A percentile compares a stretch with the other conserved stretches of the same genome.
These are phyloP conservation scores for Penicillium taxi DNA, from an alignment of 495 filamentous ascomycete species.

Conservation along the genomic window DNA sequence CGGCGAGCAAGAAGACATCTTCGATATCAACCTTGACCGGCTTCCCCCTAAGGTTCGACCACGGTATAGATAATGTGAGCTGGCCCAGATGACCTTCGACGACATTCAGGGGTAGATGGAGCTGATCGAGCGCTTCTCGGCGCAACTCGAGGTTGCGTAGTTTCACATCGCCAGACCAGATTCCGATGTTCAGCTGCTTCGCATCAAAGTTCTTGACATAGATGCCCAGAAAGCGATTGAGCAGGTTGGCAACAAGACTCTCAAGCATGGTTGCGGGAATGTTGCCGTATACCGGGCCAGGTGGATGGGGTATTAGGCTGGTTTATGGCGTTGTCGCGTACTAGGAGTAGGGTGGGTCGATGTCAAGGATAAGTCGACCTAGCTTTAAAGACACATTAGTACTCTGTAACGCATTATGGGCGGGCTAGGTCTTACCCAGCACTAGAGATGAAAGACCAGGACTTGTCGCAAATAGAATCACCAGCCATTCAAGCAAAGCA, in stretches of 20 bases:
- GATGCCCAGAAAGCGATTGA: slow-evolving; percentile 98
- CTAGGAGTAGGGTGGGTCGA: slow-evolving; percentile 6
- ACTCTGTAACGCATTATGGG: not conserved
- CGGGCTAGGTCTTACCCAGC: slow-evolving; percentile 1
- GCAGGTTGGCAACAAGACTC: slow-evolving; percentile 70
- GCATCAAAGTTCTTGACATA: slow-evolving; percentile 99
- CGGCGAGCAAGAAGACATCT: slow-evolving; percentile 90
- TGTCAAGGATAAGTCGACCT: slow-evolving; percentile 8
- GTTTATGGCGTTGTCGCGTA: slow-evolving; percentile 7
- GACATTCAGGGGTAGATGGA: slow-evolving; percentile 91
- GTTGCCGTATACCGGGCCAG: slow-evolving; percentile 33
- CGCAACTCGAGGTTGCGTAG: slow-evolving; percentile 85
- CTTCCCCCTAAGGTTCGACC: slow-evolving; percentile 90
- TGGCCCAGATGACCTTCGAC: slow-evolving; percentile 88
- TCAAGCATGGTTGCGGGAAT: slow-evolving; percentile 53
- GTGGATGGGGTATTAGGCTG: slow-evolving; percentile 16
- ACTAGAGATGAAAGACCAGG: slow-evolving; percentile 6
- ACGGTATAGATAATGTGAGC: slow-evolving; percentile 86
- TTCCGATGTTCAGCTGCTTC: slow-evolving; percentile 91
- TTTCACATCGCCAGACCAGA: slow-evolving; percentile 96
- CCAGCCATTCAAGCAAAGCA: slow-evolving; percentile 29
- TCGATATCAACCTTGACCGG: slow-evolving; percentile 92
- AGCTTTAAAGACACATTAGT: slow-evolving; percentile 3
- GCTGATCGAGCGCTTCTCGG: slow-evolving; percentile 89
- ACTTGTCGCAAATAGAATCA: slow-evolving; percentile 15